These are phyloP conservation scores for Suaeda aralocaspica DNA, from an alignment of 148 eudicot species.

Conservation along the genomic window DNA sequence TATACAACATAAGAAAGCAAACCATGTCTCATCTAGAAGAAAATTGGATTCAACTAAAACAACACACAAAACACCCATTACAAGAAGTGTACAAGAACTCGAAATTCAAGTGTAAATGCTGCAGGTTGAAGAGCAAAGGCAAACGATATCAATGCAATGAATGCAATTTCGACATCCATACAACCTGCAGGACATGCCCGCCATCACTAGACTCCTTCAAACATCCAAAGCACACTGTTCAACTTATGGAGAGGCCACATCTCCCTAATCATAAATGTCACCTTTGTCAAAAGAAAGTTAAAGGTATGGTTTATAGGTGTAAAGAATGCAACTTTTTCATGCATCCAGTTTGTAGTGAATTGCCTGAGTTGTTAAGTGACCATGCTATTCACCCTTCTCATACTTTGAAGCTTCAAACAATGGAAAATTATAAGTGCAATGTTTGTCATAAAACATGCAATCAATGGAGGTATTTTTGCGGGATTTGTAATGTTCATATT, in stretches of 20 bases:
- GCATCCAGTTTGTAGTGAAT: conserved; percentile 24
- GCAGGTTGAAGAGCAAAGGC: conserved; percentile 14
- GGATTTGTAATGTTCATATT: conserved; percentile 28
- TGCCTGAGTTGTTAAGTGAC: conserved; percentile 3
- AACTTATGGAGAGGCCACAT: neutral
- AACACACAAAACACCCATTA: conserved; percentile 20
- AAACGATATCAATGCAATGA: conserved; percentile 10
- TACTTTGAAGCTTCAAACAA: neutral
- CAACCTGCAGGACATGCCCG: conserved; percentile 9
- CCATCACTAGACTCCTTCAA: neutral
- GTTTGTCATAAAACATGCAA: conserved; percentile 19
- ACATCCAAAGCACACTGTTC: conserved; percentile 16
- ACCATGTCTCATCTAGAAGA: neutral
- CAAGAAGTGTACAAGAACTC: conserved; percentile 26
- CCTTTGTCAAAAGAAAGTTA: conserved; percentile 8
- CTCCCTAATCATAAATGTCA: conserved; percentile 2
- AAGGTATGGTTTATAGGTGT: conserved; percentile 24
- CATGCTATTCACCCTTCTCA: conserved; percentile 24
- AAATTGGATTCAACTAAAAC: conserved; percentile 12
- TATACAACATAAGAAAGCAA: no score
- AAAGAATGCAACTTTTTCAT: conserved; percentile 13
- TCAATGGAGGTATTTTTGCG: conserved; percentile 24
- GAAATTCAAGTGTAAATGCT: conserved; percentile 19
- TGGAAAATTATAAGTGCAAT: conserved; percentile 7
- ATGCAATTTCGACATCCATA: conserved; percentile 20